Percentiles rank a stretch among this genome's conserved stretches.
These are phyloP conservation scores for Apophysomyces sp. DNA, from an alignment of 371 early-diverging fungal genomes.

Conservation along the genomic window DNA sequence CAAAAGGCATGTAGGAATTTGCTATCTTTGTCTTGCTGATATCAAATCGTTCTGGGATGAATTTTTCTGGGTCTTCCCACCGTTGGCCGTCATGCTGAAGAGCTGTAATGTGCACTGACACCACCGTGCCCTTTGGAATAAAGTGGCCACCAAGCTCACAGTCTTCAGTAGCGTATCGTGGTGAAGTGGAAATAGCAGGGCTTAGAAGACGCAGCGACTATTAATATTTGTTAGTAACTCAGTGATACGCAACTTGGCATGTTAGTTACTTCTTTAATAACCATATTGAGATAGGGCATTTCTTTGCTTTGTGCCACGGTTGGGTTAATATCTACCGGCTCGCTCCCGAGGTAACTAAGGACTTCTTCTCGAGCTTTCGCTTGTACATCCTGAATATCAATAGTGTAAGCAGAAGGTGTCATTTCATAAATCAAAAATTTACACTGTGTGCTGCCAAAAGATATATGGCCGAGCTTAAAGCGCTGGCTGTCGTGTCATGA, in stretches of 20 bases:
- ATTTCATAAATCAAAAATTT: not conserved
- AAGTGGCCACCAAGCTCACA: conserved; percentile 2
- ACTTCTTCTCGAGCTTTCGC: conserved; percentile 48
- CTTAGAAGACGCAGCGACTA: conserved; percentile 15
- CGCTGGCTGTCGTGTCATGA: conserved; percentile 54
- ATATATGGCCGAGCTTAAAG: conserved; percentile 36
- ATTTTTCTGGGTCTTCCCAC: conserved; percentile 35
- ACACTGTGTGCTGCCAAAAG: conserved; percentile 25
- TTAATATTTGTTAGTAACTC: conserved; percentile 18
- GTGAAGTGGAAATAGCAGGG: conserved; percentile 1
- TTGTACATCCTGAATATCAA: conserved; percentile 33
- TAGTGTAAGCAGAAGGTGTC: not conserved
- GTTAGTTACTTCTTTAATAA: conserved; percentile 28
- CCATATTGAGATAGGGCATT: conserved; percentile 45
- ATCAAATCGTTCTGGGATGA: conserved; percentile 47
- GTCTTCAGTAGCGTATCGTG: conserved; percentile 1
- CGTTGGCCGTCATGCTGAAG: conserved; percentile 8
- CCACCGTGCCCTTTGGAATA: conserved; percentile 7
- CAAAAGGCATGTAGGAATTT: conserved; percentile 42
- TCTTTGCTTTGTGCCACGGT: conserved; percentile 39
- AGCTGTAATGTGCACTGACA: conserved; percentile 4
- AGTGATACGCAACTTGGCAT: not conserved
- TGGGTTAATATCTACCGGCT: conserved; percentile 32
- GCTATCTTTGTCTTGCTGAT: conserved; percentile 11
- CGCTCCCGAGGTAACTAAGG: conserved; percentile 47